Base-by-base conservation (phyloP, 2,329 filamentous ascomycete species). In the Sporothrix euskadiensis region DNA sequence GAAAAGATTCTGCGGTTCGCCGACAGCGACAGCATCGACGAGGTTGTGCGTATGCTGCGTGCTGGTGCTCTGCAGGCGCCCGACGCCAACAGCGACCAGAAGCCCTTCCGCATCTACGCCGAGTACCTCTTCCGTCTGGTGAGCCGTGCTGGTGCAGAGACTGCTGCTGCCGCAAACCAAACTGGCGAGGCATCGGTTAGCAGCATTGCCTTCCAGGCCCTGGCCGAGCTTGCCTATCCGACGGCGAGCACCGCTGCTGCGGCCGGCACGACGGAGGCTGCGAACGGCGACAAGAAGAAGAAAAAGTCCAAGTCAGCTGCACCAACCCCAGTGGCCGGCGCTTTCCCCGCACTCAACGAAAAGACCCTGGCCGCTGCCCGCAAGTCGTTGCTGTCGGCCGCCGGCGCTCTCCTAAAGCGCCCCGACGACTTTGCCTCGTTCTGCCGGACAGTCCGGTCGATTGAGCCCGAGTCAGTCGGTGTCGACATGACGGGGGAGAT, bases 1-100 rank as follows among this genome's bases (percentile, higher is more conserved):
- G 93, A 97, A 77, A 91, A 88, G 75, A 84, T 96, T 1, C 82
- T 97, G 4, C 85, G 89, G 71, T 86, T 87, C 59, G 87, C 89
- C 9, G 87, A 88, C 32, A 82, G 84, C 4, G 81, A 86, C 26
- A 88, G 90, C 47, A 84, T 90, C 30, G 85, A 88, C 73, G 80
- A 81, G 19, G 81, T 87, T n/a, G 80, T 90, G 49, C 81, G 83
- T 39, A 80, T 86, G 39, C 80, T 84, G 22, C 86, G 78, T 41
- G 70, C 84, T 4, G 79, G 85, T n/a, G 75, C 79, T 3, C 75
- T 78, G 1, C 77, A 81, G 9, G 78, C 81, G 7, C 74, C 77
- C 10, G 77, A 79, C 35, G 80, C 79, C 82, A 80, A 81, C 12
- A 81, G 84, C 49, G 78, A 80, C 52, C 80, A 83, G 68, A 84